Percentiles rank a stretch among this genome's conserved stretches.
Conservation (phyloP, 495 filamentous ascomycete genomes). For the Penicillium verhagenii region DNA sequence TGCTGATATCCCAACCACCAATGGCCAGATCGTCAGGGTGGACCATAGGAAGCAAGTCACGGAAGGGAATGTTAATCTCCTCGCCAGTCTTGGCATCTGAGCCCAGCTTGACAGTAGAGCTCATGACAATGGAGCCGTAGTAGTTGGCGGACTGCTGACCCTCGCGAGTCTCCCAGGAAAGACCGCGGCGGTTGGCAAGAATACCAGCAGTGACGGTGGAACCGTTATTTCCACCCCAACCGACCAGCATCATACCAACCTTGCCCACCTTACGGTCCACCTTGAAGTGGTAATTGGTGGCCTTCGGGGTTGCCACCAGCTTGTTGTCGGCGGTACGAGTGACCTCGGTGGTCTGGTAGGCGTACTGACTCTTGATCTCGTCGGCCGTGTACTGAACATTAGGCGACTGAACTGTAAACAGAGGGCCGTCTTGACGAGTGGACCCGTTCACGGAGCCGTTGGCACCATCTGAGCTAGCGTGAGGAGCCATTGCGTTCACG, state of each 20-base stretch:
- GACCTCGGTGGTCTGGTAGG: conserved; percentile 89
- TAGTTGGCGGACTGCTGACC: conserved; percentile 86
- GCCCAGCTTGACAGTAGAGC: conserved; percentile 94
- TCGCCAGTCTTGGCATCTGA: conserved; percentile 78
- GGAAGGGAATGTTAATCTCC: conserved; percentile 96
- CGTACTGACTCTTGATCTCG: conserved; percentile 91
- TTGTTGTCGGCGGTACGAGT: conserved; percentile 70
- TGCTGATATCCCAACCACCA: conserved; percentile 97
- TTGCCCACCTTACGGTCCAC: conserved; percentile 91
- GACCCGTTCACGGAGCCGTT: conserved; percentile 72
- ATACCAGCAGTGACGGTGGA: conserved; percentile 97
- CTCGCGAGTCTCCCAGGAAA: conserved; percentile 92
- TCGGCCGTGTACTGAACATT: conserved; percentile 87
- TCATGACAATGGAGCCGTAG: conserved; percentile 96
- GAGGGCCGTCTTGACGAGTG: conserved; percentile 53
- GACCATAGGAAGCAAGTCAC: conserved; percentile 91
- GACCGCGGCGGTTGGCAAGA: conserved; percentile 83
- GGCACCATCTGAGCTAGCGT: conserved; percentile 69
- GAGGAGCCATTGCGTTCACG: conserved; percentile 78
- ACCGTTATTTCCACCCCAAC: conserved; percentile 98
- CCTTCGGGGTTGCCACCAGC: conserved; percentile 80
- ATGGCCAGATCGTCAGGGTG: conserved; percentile 95
- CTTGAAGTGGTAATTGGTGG: conserved; percentile 95
- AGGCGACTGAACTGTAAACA: conserved; percentile 86
- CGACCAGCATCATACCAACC: conserved; percentile 95